Conservation (phyloP, 192 early-diverging fungal genomes). For the Coemansia guatemalensis region DNA sequence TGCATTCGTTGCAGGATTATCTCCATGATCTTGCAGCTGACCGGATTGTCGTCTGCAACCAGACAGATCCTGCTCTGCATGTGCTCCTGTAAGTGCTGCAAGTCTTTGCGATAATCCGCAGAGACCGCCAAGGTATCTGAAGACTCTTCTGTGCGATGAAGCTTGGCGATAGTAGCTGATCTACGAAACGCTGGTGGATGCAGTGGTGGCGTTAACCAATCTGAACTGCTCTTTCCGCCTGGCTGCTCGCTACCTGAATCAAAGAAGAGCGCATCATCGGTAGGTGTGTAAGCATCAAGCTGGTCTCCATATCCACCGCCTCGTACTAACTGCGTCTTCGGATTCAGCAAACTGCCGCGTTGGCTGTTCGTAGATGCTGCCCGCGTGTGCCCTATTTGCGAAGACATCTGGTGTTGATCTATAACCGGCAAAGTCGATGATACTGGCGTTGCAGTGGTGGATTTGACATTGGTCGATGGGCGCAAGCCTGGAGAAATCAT, state of each 20-base stretch:
- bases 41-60: constrained; percentile 91
- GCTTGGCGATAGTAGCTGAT: not conserved
- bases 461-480: too few species aligned
- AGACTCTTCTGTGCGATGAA: not conserved
- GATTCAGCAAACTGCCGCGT: constrained; percentile 42
- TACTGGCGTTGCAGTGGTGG: too few species aligned
- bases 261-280: too few species aligned
- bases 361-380: constrained; percentile 8
- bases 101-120: constrained; percentile 23
- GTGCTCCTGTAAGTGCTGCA: not conserved
- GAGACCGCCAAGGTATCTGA: not conserved
- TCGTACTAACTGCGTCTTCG: constrained; percentile 5
- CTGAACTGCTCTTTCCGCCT: not conserved
- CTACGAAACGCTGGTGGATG: not conserved
- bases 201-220: not conserved
- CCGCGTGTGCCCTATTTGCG: not conserved
- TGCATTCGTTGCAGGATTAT: constrained; percentile 75
- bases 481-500: too few species aligned
- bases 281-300: not conserved
- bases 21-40: constrained; percentile 86
- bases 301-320: not conserved
- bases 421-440: constrained; percentile 1
- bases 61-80: constrained; percentile 57
- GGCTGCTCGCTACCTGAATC: too few species aligned
- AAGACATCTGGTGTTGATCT: constrained; percentile 2